Evolutionary conservation across 805 yeast genomes (phyloP).

Genomic region (Candida anglica): DNA sequence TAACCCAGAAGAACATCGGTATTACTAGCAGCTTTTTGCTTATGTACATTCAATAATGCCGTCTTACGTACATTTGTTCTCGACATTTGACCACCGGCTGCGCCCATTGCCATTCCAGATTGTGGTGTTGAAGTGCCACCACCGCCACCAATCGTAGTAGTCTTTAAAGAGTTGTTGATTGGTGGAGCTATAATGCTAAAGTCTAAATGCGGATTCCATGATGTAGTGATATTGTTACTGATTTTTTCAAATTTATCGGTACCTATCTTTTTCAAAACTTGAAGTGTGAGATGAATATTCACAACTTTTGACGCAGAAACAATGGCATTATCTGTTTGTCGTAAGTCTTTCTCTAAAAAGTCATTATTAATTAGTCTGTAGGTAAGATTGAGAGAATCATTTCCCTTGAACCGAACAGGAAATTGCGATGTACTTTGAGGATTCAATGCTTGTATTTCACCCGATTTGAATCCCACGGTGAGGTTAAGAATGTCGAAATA

Average conservation of each 20-base stretch:
- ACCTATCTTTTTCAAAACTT: constrained; percentile 14
- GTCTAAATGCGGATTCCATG: constrained; percentile 39
- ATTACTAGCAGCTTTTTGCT: background rate
- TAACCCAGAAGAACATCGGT: background rate
- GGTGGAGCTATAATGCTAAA: constrained; percentile 36
- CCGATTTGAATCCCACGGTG: constrained; percentile 22
- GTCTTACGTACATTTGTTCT: constrained; percentile 1
- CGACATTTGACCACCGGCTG: background rate
- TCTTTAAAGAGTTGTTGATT: constrained; percentile 31
- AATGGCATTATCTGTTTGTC: too few relatives aligned
- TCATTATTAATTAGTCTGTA: constrained; percentile 31
- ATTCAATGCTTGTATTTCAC: constrained; percentile 19
- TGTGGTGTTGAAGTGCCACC: background rate
- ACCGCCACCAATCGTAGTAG: constrained; percentile 9
- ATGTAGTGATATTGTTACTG: constrained; percentile 28
- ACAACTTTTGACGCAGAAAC: constrained; percentile 21
- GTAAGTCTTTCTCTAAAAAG: constrained; percentile 16
- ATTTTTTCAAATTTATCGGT: constrained; percentile 9
- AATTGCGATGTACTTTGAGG: constrained; percentile 12
- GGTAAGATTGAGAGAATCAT: constrained; percentile 32
- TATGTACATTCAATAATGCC: constrained; percentile 1
- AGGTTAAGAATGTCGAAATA: constrained; percentile 19
- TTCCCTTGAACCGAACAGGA: constrained; percentile 22
- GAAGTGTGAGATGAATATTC: constrained; percentile 20
- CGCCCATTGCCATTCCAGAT: background rate